Base-by-base conservation (phyloP, 2,329 filamentous ascomycete species). In the Aplosporella prunicola region DNA sequence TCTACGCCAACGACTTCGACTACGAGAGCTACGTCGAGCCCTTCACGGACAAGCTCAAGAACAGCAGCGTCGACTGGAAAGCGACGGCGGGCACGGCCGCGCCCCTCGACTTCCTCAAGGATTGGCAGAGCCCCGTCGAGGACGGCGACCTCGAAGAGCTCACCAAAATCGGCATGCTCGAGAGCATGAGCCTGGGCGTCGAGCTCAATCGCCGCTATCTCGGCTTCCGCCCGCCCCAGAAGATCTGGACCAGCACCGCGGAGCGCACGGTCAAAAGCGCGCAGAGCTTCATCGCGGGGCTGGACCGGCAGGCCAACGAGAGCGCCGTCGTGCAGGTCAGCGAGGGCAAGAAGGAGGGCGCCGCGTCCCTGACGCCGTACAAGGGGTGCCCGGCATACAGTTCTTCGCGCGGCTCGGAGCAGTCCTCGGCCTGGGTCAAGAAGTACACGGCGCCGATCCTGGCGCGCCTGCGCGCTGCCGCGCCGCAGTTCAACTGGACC, bases 321-420 rank as follows among this genome's bases (percentile, higher is more conserved):
- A 76, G 77, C 42, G 58, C 71, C 31, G 62, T 76, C 6, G 65
- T 75, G 29, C 62, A 63, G 45, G 60, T 80, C 35, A 68, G 68
- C 43, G 76, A 80, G 52, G 68, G 67, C 14, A 51, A 72, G 40
- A 61, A 76, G 42, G 60, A 68, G 3, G 76, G 76, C 13, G 77
- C 76, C 7, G 64, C 80, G 49, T 68, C 64, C 31, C 55, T 80
- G 45, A 81, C 78, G 1, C 76, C 77, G 0, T 80, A 82, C 57
- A 72, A 74, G 51, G 68, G 68, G 25, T 82, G 78, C 47, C 74
- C 76, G 9, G 73, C 69, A 9, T 82, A 80, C 54, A 74, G 69
- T 29, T 66, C 66, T 2, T 70, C 70, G 2, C 62, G 65, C 3
- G 76, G 76, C 3, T 72, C 69, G 46, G 60, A 76, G 3, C 68